A percentile compares a stretch with the other conserved stretches of the same genome.
Evolutionary conservation across 1,139 yeast genomes (phyloP).

Genomic region (Saccharomyces hybrid): DNA sequence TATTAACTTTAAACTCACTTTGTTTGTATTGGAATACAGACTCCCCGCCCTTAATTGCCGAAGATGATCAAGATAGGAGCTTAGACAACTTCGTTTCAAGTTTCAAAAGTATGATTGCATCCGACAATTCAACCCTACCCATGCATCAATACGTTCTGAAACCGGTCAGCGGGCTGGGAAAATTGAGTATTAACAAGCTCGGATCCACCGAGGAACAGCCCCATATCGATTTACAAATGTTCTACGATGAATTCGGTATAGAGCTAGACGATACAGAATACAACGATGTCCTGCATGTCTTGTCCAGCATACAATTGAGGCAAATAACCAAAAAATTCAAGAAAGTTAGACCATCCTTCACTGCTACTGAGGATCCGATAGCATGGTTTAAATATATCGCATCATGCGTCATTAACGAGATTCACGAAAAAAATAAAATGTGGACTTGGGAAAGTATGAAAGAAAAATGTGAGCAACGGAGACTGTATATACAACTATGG

Average conservation of each 20-base stretch:
- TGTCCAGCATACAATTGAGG: slow-evolving; percentile 74
- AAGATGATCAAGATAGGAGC: slow-evolving; percentile 35
- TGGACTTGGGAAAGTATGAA: slow-evolving; percentile 88
- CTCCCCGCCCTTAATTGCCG: slow-evolving; percentile 35
- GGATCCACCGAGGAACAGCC: slow-evolving; percentile 67
- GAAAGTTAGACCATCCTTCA: slow-evolving; percentile 54
- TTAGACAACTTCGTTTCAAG: slow-evolving; percentile 14
- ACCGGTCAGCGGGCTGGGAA: slow-evolving; percentile 88
- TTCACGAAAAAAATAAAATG: slow-evolving; percentile 68
- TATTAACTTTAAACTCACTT: slow-evolving; percentile 66
- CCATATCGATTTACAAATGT: slow-evolving; percentile 64
- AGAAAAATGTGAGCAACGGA: slow-evolving; percentile 64
- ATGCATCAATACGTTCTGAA: slow-evolving; percentile 60
- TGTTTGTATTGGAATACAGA: slow-evolving; percentile 85
- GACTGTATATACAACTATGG: slow-evolving; percentile 63
- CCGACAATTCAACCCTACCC: slow-evolving; percentile 30
- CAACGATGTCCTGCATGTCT: slow-evolving; percentile 70
- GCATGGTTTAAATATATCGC: slow-evolving; percentile 83
- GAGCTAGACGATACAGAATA: slow-evolving; percentile 82
- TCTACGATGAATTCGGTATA: slow-evolving; percentile 81
- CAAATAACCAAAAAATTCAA: slow-evolving; percentile 69
- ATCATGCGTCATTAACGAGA: slow-evolving; percentile 61
- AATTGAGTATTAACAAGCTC: slow-evolving; percentile 67
- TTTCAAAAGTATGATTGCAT: slow-evolving; percentile 36
- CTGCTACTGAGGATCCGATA: slow-evolving; percentile 59